phyloP scores from a whole-genome alignment of 1,284 basidiomycete species.

The Ceratobasidium sp. region DNA sequence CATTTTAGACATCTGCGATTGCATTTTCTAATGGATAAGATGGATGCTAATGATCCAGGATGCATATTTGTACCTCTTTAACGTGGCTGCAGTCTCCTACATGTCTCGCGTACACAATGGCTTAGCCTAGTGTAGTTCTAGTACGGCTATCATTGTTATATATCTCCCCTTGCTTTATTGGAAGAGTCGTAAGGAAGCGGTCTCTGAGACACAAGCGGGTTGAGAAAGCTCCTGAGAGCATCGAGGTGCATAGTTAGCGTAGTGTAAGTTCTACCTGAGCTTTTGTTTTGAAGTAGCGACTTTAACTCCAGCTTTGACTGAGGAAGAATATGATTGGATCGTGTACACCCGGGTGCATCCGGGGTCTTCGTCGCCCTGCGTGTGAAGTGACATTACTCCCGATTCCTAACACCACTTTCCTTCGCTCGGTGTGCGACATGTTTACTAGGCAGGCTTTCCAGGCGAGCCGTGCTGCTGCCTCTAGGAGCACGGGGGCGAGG shows the following conservation, averaged over 20 bases:
- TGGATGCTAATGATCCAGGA: constrained; percentile 13
- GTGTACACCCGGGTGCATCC: constrained; percentile 31
- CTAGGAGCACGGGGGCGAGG: constrained; percentile 19
- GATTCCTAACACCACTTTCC: constrained; percentile 37
- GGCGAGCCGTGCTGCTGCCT: constrained; percentile 32
- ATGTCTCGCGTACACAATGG: not conserved
- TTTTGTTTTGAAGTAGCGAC: too few species aligned
- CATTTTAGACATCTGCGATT: constrained; percentile 73
- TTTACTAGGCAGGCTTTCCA: constrained; percentile 44
- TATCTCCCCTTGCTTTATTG: not conserved
- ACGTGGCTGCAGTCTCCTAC: constrained; percentile 12
- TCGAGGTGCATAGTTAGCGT: not conserved
- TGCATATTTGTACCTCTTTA: constrained; percentile 4
- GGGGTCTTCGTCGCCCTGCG: constrained; percentile 39
- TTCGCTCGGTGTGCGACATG: constrained; percentile 39
- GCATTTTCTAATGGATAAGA: constrained; percentile 64
- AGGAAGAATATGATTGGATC: constrained; percentile 19
- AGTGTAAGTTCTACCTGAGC: too few species aligned
- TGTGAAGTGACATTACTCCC: constrained; percentile 37
- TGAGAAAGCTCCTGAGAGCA: not conserved
- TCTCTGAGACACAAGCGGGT: too few species aligned
- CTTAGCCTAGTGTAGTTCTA: constrained; percentile 42
- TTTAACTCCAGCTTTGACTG: too few species aligned
- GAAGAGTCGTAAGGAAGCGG: not conserved
- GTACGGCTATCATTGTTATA: constrained; percentile 19